Evolutionary conservation across 1,284 basidiomycete genomes (phyloP).

Genomic region (Phellopilus nigrolimitatus): DNA sequence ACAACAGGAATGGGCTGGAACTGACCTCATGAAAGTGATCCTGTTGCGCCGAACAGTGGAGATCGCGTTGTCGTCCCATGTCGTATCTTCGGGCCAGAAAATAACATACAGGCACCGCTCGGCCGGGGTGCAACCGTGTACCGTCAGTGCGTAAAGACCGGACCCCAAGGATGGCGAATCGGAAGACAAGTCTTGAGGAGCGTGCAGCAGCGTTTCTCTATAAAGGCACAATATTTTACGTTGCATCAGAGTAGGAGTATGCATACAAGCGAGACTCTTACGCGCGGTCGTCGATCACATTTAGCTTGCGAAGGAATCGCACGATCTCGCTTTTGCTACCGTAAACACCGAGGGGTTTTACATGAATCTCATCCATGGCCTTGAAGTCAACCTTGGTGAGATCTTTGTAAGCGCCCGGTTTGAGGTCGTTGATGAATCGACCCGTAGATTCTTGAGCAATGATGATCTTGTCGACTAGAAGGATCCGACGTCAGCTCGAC

Average conservation of each 20-base stretch:
- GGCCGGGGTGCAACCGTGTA: slow-evolving; percentile 9
- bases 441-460: slow-evolving; percentile 46
- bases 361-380: slow-evolving; percentile 36
- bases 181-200: slow-evolving; percentile 23
- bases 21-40: slow-evolving; percentile 56
- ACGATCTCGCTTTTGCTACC: slow-evolving; percentile 48
- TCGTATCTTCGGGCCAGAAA: slow-evolving; percentile 58
- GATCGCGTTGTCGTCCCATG: slow-evolving; percentile 49
- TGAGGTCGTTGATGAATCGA: slow-evolving; percentile 40
- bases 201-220: slow-evolving; percentile 22
- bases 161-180: slow-evolving; percentile 37
- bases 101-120: slow-evolving; percentile 39
- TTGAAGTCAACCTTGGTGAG: slow-evolving; percentile 52
- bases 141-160: slow-evolving; percentile 39
- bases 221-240: slow-evolving; percentile 5
- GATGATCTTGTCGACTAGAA: slow-evolving; percentile 53
- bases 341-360: slow-evolving; percentile 52
- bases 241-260: slow-evolving; percentile 8
- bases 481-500: neutral
- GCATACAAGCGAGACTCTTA: too few relatives aligned
- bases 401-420: slow-evolving; percentile 44
- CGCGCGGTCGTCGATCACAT: slow-evolving; percentile 34
- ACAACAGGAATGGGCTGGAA: neutral
- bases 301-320: slow-evolving; percentile 35
- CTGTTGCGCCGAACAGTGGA: slow-evolving; percentile 46